Base-by-base conservation (phyloP, 2,329 filamentous ascomycete genomes). In the Stromatinia cepivora region DNA sequence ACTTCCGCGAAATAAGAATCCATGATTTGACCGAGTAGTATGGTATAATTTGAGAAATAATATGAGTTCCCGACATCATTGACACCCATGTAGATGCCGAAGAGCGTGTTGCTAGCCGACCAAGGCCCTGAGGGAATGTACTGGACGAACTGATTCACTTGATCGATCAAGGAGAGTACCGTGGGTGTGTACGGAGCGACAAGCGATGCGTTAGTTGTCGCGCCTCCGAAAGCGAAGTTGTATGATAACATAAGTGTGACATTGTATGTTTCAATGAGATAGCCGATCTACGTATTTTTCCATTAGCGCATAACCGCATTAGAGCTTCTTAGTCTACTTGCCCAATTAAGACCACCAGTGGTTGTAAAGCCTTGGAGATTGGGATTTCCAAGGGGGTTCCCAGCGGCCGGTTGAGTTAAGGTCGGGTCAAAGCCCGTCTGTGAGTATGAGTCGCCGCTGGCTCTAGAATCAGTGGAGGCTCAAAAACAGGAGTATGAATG, bases 401-500 rank as follows among this genome's bases (percentile, higher is more conserved):
- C 69, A 1, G 71, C 61, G 17, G 73, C 71, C 15, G 77, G 77
- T 25, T 78, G 69, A 13, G 73, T 70, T 8, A 71, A 73, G 28
- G 73, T 75, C 42, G 77, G 65, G 58, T 76, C 76, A 73, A 79
- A 79, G n/a, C 75, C 75, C 72, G 76, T 79, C 48, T 71, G 73
- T 22, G 78, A 76, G 64, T 79, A 79, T 10, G 76, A 79, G 72
- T 79, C 78, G 57, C 78, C 78, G 57, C 78, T 79, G 46, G 31
- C 7, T 17, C 48, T 25, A 1, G 13, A 48, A 2, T 63, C 7
- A 63, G 46, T n/a, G 11, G 6, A 13, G 20, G 10, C 25, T 52
- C 8, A 20, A n/a, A n/a, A 25, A 3, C 22, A 25, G 7, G 36
- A 50, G 61, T 0, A 31, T 11, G 17, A 25, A 45, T 10, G 10